Base-by-base conservation (phyloP, 1,284 basidiomycete species). In the Pisolithus thermaeus region DNA sequence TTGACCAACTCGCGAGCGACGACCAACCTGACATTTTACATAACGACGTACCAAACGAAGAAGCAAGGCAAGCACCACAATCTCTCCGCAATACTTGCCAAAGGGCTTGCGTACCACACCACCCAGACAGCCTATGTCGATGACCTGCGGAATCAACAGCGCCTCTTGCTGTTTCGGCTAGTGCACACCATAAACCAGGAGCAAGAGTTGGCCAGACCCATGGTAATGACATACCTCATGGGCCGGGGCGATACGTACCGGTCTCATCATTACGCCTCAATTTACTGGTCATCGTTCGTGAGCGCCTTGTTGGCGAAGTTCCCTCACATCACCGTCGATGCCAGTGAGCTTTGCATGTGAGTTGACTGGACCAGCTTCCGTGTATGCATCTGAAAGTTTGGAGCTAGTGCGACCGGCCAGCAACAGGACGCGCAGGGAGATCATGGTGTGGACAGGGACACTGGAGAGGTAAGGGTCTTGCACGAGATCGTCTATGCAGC, bases 171-270 rank as follows among this genome's bases (percentile, higher is more conserved):
- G 6, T 59, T 65, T 45, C 50, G 64, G 4, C 50, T 59, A 4
- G 49, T 59, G 1, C 56, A 73, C 52, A 53, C 60, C 0, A 49
- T 73, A 7, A 72, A 65, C 48, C 32, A 60, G 0, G 54, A 74
- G 18, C 67, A 71, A 53, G 73, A 75, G 48, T 41, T 75, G 1
- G 56, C 63, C 6, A 68, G 57, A 0, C 64, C 68, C 0, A 61
- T 70, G 59, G 64, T 72, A 0, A 64, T 73, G 1, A 60, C 59
- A 20, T 67, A 69, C 54, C 48, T 71, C 3, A 69, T 72, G 70
- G 67, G 64, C 1, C 69, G 64, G 66, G 70, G 67, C 0, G 70
- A 72, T 40, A 52, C 52, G 0, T 68, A 57, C 46, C 27, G 46
- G 2, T 73, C 72, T 0, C 71, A 73, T 51, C 30, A 39, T 12